Conservation (phyloP, 2,329 filamentous ascomycete genomes). For the Cladophialophora psammophila region DNA sequence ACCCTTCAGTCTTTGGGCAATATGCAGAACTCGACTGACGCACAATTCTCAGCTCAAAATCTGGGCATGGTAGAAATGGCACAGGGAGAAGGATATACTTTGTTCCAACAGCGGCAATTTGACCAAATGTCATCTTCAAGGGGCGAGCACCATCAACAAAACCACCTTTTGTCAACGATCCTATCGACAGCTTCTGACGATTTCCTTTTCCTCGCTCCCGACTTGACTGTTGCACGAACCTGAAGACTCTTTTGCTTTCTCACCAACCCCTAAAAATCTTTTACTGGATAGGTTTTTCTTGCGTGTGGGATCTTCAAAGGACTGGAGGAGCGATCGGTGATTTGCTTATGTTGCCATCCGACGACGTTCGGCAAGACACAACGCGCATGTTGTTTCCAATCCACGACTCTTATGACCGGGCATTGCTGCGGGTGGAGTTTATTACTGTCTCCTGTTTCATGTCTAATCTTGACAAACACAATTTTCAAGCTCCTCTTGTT, state of each 20-base stretch:
- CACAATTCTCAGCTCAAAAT: constrained; percentile 74
- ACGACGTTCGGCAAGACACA: constrained; percentile 12
- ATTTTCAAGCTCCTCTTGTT: constrained; percentile 7
- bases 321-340: constrained; percentile 10
- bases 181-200: constrained; percentile 19
- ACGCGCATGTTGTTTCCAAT: constrained; percentile 10
- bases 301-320: constrained; percentile 11
- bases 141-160: constrained; percentile 14
- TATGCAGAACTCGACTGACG: constrained; percentile 39
- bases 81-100: constrained; percentile 21
- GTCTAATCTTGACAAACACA: constrained; percentile 6
- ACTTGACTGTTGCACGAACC: constrained; percentile 8
- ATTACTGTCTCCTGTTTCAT: constrained; percentile 14
- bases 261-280: constrained; percentile 15
- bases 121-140: constrained; percentile 4
- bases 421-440: constrained; percentile 29
- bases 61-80: constrained; percentile 73
- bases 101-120: constrained; percentile 23
- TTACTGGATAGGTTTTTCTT: constrained; percentile 21
- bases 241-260: constrained; percentile 4
- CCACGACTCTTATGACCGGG: constrained; percentile 30
- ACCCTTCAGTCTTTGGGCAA: constrained; percentile 6
- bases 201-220: constrained; percentile 3
- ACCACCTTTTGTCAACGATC: constrained; percentile 8
- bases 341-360: constrained; percentile 6